phyloP scores from a whole-genome alignment of 2,329 filamentous ascomycete genomes.

The Aspergillus udagawae region DNA sequence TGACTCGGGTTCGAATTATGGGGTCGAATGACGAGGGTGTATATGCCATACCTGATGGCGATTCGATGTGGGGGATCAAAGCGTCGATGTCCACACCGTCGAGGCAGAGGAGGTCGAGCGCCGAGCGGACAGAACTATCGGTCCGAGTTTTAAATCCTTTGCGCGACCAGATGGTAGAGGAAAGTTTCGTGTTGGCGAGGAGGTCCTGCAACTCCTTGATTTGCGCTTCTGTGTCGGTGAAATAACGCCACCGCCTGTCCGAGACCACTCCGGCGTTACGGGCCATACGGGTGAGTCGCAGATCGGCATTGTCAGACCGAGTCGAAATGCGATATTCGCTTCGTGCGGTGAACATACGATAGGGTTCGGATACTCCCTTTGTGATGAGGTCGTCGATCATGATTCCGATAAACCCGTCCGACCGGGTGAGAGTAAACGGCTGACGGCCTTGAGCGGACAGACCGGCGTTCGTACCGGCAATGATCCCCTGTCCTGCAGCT shows the following conservation, averaged over 20 bases:
- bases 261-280: constrained; percentile 71
- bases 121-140: constrained; percentile 65
- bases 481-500: constrained; percentile 85
- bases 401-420: constrained; percentile 94
- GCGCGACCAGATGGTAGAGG: constrained; percentile 63
- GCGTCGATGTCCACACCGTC: constrained; percentile 56
- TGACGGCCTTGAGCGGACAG: constrained; percentile 65
- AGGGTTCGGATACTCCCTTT: constrained; percentile 94
- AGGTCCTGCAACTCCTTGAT: constrained; percentile 62
- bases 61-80: constrained; percentile 53
- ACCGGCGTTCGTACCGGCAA: constrained; percentile 92
- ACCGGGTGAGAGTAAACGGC: constrained; percentile 67
- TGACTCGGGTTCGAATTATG: constrained; percentile 64
- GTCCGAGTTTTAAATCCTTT: constrained; percentile 66
- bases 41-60: constrained; percentile 25
- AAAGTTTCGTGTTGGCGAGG: constrained; percentile 57
- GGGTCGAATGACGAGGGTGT: constrained; percentile 50
- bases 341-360: constrained; percentile 95
- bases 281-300: constrained; percentile 75
- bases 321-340: constrained; percentile 93
- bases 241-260: constrained; percentile 72
- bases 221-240: constrained; percentile 61
- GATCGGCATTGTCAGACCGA: constrained; percentile 89
- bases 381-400: constrained; percentile 98
- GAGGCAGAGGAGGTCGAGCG: constrained; percentile 74